Percentiles rank a stretch among this genome's conserved stretches.
These are phyloP conservation scores for Pleurotus djamor DNA, from an alignment of 768 basidiomycete genomes.

Conservation along the genomic window DNA sequence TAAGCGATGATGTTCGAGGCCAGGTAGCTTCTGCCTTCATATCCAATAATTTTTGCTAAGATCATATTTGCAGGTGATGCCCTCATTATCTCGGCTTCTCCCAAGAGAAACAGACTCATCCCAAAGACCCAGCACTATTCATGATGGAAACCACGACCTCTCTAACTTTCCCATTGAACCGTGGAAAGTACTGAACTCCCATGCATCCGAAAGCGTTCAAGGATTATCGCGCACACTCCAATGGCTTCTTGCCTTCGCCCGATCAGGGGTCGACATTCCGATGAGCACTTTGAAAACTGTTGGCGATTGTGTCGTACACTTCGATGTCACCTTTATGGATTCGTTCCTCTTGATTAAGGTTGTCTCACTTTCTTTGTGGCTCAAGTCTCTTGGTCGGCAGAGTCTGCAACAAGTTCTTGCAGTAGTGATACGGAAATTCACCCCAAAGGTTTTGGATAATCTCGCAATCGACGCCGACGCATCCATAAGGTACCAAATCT, in stretches of 20 bases:
- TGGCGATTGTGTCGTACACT: constrained; percentile 33
- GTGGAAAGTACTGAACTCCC: constrained; percentile 46
- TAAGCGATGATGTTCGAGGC: constrained; percentile 24
- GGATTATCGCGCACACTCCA: constrained; percentile 46
- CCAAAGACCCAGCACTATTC: constrained; percentile 33
- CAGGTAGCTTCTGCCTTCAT: constrained; percentile 28
- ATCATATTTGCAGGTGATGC: constrained; percentile 36
- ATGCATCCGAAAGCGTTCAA: constrained; percentile 36
- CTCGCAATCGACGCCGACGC: constrained; percentile 26
- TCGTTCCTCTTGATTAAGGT: constrained; percentile 52
- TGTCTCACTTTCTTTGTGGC: constrained; percentile 57
- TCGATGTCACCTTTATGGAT: constrained; percentile 37
- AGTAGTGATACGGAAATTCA: constrained; percentile 21
- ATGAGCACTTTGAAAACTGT: constrained; percentile 47
- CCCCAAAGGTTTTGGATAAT: constrained; percentile 32
- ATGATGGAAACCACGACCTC: not conserved
- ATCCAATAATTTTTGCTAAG: not conserved
- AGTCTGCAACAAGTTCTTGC: constrained; percentile 52
- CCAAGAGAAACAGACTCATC: constrained; percentile 46
- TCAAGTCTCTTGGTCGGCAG: constrained; percentile 55
- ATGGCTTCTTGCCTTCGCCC: constrained; percentile 61
- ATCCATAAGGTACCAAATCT: constrained; percentile 18
- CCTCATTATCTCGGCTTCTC: constrained; percentile 56
- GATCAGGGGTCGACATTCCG: constrained; percentile 66
- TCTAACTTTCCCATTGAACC: constrained; percentile 40